Evolutionary conservation across 495 filamentous ascomycete species (phyloP).

Genomic region (Penicillium diatomitis): DNA sequence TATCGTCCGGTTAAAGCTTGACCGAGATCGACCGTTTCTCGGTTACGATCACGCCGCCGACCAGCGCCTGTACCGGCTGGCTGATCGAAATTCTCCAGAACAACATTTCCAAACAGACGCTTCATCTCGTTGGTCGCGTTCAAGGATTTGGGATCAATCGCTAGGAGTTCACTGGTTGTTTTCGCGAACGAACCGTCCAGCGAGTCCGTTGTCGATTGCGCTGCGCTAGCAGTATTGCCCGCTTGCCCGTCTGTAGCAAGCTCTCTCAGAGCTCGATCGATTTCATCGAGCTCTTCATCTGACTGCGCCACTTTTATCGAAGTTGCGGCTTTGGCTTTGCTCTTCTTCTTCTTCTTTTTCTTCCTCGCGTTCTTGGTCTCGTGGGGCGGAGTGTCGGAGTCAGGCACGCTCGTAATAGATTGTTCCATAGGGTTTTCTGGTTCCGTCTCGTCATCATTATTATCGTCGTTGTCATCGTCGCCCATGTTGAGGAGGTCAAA

Average conservation of each 20-base stretch:
- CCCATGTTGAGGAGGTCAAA: constrained; percentile 46
- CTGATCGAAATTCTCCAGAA: constrained; percentile 53
- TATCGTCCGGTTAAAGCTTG: constrained; percentile 57
- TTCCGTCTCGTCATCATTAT: constrained; percentile 24
- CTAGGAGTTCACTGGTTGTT: constrained; percentile 48
- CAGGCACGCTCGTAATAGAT: constrained; percentile 10
- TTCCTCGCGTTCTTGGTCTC: constrained; percentile 39
- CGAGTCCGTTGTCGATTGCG: constrained; percentile 18
- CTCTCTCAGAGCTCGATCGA: constrained; percentile 67
- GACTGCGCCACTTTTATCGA: constrained; percentile 5
- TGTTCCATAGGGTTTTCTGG: constrained; percentile 24
- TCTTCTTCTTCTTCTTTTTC: constrained; percentile 39
- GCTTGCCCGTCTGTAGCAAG: constrained; percentile 34
- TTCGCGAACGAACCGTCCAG: constrained; percentile 38
- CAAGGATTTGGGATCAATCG: constrained; percentile 68
- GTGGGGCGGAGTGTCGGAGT: constrained; percentile 9
- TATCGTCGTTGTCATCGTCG: constrained; percentile 56
- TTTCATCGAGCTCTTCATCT: constrained; percentile 58
- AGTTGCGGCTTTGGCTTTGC: constrained; percentile 14
- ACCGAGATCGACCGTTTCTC: constrained; percentile 56
- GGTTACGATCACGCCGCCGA: constrained; percentile 43
- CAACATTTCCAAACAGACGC: constrained; percentile 75
- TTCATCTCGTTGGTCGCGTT: constrained; percentile 93
- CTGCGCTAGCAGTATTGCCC: constrained; percentile 7
- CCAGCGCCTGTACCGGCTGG: constrained; percentile 44